These are phyloP conservation scores for Apiotrichum laibachii DNA, from an alignment of 1,284 basidiomycete genomes.

Conservation along the genomic window DNA sequence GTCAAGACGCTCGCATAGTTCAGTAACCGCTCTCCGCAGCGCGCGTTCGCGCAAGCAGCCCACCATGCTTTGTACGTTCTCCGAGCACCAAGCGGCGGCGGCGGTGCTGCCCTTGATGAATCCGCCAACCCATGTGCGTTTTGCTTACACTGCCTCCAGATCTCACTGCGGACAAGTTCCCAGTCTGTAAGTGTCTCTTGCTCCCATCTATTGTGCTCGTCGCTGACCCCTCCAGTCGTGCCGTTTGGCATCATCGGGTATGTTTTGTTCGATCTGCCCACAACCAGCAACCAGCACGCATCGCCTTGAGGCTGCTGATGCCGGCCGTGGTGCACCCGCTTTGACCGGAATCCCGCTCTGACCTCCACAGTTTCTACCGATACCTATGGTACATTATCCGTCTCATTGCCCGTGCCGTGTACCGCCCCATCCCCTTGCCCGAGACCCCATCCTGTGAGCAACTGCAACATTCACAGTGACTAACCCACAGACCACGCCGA, in stretches of 20 bases:
- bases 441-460: constrained; percentile 77
- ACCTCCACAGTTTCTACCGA: constrained; percentile 59
- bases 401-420: constrained; percentile 68
- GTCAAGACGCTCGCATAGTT: neutral
- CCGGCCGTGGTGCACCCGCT: no score
- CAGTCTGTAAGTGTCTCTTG: constrained; percentile 61
- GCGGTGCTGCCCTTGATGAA: neutral
- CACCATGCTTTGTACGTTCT: constrained; percentile 24
- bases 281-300: no score
- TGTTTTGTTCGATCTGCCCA: no score
- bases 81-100: neutral
- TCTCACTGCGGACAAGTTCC: constrained; percentile 73
- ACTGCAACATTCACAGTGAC: neutral
- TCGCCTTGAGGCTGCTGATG: no score
- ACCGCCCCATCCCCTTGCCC: constrained; percentile 79
- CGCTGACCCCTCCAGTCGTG: constrained; percentile 16
- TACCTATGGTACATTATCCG: constrained; percentile 88
- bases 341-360: constrained; percentile 1
- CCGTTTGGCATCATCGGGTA: constrained; percentile 25
- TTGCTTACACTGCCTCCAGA: constrained; percentile 49
- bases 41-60: constrained; percentile 8
- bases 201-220: neutral
- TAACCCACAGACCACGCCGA: constrained; percentile 54
- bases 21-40: neutral
- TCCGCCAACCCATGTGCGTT: neutral